Base-by-base conservation (phyloP, 805 yeast species). In the Teunomyces pallodes region DNA sequence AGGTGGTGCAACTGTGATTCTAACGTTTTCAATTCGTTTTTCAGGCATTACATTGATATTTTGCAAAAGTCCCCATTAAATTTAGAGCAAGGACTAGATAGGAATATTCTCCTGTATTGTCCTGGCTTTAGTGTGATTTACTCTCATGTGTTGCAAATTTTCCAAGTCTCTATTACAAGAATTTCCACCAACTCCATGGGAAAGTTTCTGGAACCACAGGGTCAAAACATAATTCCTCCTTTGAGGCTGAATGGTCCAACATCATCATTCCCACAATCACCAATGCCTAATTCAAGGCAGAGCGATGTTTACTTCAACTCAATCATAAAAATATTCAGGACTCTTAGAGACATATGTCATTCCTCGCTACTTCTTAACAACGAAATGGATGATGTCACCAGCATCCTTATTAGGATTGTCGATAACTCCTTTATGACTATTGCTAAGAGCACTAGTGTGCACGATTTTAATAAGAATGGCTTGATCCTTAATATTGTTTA, bases 1-100 rank as follows among this genome's bases (percentile, higher is more conserved):
- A 68, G 82, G 54, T 84, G 88, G 88, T 71, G 76, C 46, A 67
- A 74, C 44, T 66, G 76, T 48, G 86, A 81, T 51, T 70, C 81
- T 46, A 84, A 81, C 54, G 66, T 83, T 2, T 83, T 83, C 62
- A 74, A 76, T 50, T 79, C 87, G 1, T 84, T 84, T 52, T 66
- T 83, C 43, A 76, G 84, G 50, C 87, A 84, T 59, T 83, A 81
- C 56, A 59, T 81, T 13, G 58, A 53, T 14, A 57, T 77, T 5
- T 38, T 60, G 5, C 54, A 56, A 29, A 45, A 46, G 5, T 39
- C 45, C 30, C 12, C 26, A 6, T 26, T 45, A 4, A 42, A 50
- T 30, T 33, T 47, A 14, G 49, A 44, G 3, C 30, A 43, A 14
- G 35, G 16, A 4, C 41, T 13, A 14, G 41, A 33, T 30, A 17